phyloP scores from a whole-genome alignment of 306 rosid species.

The Corylus heterophylla region DNA sequence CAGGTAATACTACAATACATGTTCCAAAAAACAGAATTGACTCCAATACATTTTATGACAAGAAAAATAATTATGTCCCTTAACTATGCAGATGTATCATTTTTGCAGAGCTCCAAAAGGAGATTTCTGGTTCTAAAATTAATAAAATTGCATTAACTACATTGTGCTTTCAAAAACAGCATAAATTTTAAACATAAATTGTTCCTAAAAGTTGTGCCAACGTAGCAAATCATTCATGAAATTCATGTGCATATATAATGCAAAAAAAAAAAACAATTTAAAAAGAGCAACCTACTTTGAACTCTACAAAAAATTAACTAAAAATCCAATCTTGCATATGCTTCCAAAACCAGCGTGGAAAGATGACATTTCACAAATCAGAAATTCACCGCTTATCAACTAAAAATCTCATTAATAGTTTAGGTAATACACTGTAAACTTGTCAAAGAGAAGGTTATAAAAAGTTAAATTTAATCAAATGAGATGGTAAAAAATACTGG shows the following conservation, averaged over 20 bases:
- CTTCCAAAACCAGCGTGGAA: not conserved
- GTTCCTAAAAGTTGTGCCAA: not conserved
- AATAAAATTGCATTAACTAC: not conserved
- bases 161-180: not conserved
- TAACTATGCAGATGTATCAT: not conserved
- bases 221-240: not conserved
- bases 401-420: not conserved
- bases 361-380: not conserved
- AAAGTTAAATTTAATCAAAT: not conserved
- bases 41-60: slow-evolving; percentile 5
- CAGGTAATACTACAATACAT: not conserved
- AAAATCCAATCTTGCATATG: not conserved
- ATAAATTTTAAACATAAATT: not conserved
- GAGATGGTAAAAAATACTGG: slow-evolving; percentile 60
- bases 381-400: not conserved
- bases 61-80: not conserved
- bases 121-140: not conserved
- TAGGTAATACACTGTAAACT: not conserved
- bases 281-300: not conserved
- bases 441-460: not conserved
- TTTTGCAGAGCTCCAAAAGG: not conserved
- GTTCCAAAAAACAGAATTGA: slow-evolving; percentile 6
- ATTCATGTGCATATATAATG: not conserved
- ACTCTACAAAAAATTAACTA: not conserved
- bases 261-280: not conserved